Percentiles rank a stretch among this genome's conserved stretches.
Conservation (phyloP, 1,139 yeast genomes). For the Hyphopichia buzzinii region DNA sequence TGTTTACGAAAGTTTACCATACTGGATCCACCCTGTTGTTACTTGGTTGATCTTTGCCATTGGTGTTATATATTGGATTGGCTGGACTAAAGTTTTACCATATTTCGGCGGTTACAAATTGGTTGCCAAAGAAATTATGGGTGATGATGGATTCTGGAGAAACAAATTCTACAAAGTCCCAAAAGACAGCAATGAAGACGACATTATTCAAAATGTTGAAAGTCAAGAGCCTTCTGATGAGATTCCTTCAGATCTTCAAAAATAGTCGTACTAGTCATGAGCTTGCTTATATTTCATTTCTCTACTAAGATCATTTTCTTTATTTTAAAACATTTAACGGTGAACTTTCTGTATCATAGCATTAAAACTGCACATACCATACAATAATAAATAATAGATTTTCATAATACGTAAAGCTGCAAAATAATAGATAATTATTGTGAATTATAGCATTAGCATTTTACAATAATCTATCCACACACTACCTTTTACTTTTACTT, state of each 20-base stretch:
- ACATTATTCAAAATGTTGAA: slow-evolving; percentile 10
- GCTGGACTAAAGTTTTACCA: slow-evolving; percentile 67
- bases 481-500: background rate
- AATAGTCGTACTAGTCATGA: no score
- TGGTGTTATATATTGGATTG: slow-evolving; percentile 70
- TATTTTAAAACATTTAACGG: no score
- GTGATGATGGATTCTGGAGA: slow-evolving; percentile 77
- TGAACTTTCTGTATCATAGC: no score
- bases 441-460: no score
- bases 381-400: no score
- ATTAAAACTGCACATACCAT: no score
- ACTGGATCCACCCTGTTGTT: slow-evolving; percentile 80
- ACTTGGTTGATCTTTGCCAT: slow-evolving; percentile 75
- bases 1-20: slow-evolving; percentile 68
- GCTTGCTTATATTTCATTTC: no score
- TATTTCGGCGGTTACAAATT: slow-evolving; percentile 55
- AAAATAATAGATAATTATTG: no score
- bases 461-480: no score
- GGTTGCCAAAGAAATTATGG: slow-evolving; percentile 57
- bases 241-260: no score
- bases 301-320: no score
- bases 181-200: slow-evolving; percentile 17
- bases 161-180: slow-evolving; percentile 51
- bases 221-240: background rate
- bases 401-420: no score